Conservation (phyloP, 495 filamentous ascomycete species). For the Talaromyces stipitatus region DNA sequence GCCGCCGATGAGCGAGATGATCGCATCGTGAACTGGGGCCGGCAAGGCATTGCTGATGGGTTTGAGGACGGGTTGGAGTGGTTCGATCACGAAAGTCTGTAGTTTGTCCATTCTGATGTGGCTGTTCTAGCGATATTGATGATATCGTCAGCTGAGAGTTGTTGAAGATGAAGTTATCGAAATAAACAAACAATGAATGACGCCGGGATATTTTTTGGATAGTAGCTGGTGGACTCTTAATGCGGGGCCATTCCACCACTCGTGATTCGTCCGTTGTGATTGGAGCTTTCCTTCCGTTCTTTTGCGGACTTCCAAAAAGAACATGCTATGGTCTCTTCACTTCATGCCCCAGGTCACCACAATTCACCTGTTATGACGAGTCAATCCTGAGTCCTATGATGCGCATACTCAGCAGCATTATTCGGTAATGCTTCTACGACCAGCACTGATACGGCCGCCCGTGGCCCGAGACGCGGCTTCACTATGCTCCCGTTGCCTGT, state of each 20-base stretch:
- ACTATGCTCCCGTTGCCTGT: constrained; percentile 28
- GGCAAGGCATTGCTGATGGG: constrained; percentile 78
- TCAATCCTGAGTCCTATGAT: background rate
- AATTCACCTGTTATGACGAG: background rate
- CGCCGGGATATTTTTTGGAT: background rate
- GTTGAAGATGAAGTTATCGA: background rate
- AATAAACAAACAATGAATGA: too few species aligned
- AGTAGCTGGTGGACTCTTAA: background rate
- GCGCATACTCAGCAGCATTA: constrained; percentile 6
- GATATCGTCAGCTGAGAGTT: background rate
- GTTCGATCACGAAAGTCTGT: constrained; percentile 47
- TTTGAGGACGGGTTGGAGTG: constrained; percentile 58
- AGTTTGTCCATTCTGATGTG: constrained; percentile 28
- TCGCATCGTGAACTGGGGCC: constrained; percentile 63
- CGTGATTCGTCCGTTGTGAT: background rate
- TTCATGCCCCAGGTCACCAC: too few species aligned
- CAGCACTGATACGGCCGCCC: constrained; percentile 28
- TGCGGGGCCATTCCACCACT: background rate
- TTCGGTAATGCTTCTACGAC: constrained; percentile 37
- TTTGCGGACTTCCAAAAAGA: background rate
- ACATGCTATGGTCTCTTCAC: too few species aligned
- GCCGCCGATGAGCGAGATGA: constrained; percentile 71
- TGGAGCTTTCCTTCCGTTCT: background rate
- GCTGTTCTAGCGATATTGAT: background rate
- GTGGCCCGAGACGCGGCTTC: constrained; percentile 21